A percentile compares a stretch with the other conserved stretches of the same genome.
These are phyloP conservation scores for Phaeosphaeriaceae sp. DNA, from an alignment of 2,329 filamentous ascomycete genomes.

Conservation along the genomic window DNA sequence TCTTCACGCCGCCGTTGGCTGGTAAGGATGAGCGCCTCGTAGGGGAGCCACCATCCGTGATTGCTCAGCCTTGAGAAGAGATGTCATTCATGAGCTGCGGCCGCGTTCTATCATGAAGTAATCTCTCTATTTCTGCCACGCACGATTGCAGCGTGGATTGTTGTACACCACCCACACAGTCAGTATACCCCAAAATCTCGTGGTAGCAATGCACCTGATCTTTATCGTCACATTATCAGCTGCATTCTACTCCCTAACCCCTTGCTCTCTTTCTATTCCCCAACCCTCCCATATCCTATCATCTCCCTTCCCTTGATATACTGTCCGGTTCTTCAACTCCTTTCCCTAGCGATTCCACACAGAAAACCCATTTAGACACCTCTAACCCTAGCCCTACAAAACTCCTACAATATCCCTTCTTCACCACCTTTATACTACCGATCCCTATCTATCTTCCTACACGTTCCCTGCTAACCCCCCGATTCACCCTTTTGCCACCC, in stretches of 20 bases:
- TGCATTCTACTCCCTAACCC: background rate
- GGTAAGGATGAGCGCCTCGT: background rate
- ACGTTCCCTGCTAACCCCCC: too few species aligned
- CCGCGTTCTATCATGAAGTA: background rate
- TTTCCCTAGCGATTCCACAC: too few species aligned
- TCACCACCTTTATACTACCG: too few species aligned
- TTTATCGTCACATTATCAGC: background rate
- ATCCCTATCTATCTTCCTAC: too few species aligned
- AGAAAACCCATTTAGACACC: too few species aligned
- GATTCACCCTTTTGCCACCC: too few species aligned
- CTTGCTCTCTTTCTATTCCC: too few species aligned
- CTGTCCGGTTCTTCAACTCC: too few species aligned
- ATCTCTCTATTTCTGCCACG: background rate
- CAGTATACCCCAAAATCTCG: background rate
- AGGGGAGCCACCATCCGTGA: background rate
- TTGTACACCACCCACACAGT: background rate
- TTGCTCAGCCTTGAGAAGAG: background rate
- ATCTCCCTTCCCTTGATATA: too few species aligned
- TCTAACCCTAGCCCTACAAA: too few species aligned
- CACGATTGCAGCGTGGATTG: background rate
- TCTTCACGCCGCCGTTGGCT: background rate
- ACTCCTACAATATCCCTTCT: too few species aligned
- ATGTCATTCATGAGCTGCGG: background rate
- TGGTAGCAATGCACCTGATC: background rate
- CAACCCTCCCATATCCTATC: too few species aligned